Evolutionary conservation across 768 basidiomycete genomes (phyloP).

Genomic region (Kwoniella shandongensis): DNA sequence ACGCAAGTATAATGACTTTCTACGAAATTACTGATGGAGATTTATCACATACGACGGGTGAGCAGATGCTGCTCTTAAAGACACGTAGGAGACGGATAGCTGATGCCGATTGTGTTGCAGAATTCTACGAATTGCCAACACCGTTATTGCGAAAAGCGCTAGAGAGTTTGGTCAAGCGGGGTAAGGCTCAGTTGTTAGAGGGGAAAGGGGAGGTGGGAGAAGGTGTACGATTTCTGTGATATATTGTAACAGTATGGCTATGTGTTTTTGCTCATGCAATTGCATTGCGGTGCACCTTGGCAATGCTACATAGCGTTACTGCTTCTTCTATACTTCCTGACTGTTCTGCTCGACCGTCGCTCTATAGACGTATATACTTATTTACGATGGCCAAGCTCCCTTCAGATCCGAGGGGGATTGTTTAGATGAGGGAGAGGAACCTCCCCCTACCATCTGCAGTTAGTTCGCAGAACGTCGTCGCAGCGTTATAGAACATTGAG

Average conservation of each 20-base stretch:
- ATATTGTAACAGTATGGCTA: not conserved
- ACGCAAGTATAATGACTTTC: slow-evolving; percentile 55
- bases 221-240: slow-evolving; percentile 55
- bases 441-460: too few species aligned
- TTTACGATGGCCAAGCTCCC: too few species aligned
- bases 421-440: too few species aligned
- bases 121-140: slow-evolving; percentile 54
- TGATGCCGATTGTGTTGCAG: slow-evolving; percentile 28
- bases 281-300: too few species aligned
- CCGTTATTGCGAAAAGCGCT: slow-evolving; percentile 52
- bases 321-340: too few species aligned
- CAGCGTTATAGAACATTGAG: too few species aligned
- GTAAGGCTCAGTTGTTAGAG: slow-evolving; percentile 56
- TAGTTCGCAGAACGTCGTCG: too few species aligned
- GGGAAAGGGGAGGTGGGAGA: slow-evolving; percentile 54
- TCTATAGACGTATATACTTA: too few species aligned
- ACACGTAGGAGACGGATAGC: not conserved
- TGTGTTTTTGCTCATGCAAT: not conserved
- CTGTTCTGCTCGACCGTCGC: too few species aligned
- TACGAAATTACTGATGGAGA: slow-evolving; percentile 56
- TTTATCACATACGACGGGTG: slow-evolving; percentile 49
- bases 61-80: not conserved
- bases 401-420: too few species aligned
- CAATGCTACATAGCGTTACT: too few species aligned
- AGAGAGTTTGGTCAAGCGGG: slow-evolving; percentile 53